A percentile compares a stretch with the other conserved stretches of the same genome.
Evolutionary conservation across 805 yeast species (phyloP).

Genomic region (Yarrowia hollandica): DNA sequence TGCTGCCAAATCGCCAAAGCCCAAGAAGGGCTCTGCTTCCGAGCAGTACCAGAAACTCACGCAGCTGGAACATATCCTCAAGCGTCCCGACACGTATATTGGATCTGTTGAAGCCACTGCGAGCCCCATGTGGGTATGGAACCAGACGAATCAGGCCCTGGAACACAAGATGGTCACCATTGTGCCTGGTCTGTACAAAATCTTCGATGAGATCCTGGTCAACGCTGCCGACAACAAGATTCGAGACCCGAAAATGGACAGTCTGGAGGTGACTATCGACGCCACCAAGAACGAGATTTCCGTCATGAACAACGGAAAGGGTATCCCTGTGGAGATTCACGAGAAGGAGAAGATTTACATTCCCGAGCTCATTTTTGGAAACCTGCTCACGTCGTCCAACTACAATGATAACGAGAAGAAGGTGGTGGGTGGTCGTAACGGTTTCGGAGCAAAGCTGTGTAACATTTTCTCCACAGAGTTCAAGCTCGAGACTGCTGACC

Average conservation of each 20-base stretch:
- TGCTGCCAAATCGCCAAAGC: background rate
- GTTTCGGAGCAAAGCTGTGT: constrained; percentile 96
- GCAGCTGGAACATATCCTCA: constrained; percentile 92
- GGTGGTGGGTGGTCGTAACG: constrained; percentile 98
- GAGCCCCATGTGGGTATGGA: constrained; percentile 82
- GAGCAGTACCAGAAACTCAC: constrained; percentile 90
- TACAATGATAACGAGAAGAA: constrained; percentile 94
- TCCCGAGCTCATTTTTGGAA: constrained; percentile 95
- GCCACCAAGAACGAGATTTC: constrained; percentile 70
- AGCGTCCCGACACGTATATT: constrained; percentile 96
- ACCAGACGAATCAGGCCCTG: constrained; percentile 63
- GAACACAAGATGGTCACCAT: constrained; percentile 58
- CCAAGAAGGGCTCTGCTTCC: constrained; percentile 46
- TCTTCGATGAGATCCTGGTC: constrained; percentile 94
- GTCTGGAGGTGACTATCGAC: constrained; percentile 78
- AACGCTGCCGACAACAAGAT: constrained; percentile 99
- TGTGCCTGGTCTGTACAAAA: constrained; percentile 95
- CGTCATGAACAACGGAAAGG: constrained; percentile 89
- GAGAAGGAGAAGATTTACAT: constrained; percentile 86
- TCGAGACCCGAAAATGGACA: constrained; percentile 87
- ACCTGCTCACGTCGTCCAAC: constrained; percentile 89
- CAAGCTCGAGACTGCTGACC: constrained; percentile 84
- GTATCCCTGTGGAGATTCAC: constrained; percentile 94
- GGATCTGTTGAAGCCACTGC: constrained; percentile 88
- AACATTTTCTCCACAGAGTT: constrained; percentile 91